Evolutionary conservation across 2,329 filamentous ascomycete species (phyloP), one percentile per base, ranked within the genome.

Genomic region (Parafenestella ontariensis): DNA sequence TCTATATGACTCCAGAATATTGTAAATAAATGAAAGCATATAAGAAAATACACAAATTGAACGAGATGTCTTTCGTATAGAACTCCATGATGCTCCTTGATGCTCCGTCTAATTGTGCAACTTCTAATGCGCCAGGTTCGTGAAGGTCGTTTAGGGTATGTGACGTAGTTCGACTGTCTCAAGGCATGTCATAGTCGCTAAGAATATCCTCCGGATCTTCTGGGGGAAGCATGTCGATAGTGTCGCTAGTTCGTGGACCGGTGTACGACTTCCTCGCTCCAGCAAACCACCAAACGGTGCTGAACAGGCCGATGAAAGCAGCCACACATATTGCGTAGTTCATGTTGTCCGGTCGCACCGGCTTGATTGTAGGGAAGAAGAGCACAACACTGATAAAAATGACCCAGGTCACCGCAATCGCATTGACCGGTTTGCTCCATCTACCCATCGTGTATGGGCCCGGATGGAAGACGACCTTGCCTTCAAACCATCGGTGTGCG

Each of bases 311-410:
- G 62, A 87, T 86, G 29, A 78, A 75, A 0, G 58, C 77, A 0
- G 76, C 78, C 2, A 81, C 78, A 18, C 76, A 78, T 26, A 81
- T 74, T 5, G 78, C 78, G 63, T 81, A 81, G 56, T 81, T 81
- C 79, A 81, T 81, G 58, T 81, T 81, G 36, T 69, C 68, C 0
- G 73, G 61, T 3, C 73, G 78, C 15, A 81, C 76, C 1, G 78
- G 78, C 29, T 73, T 74, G n/a, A 71, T 62, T 0, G 77, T 73
- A 3, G 79, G 79, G 72, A 80, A 81, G 69, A 81, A 85, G 17
- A 88, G 74, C n/a, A 88, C 80, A 9, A 83, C 77, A 61, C 83
- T 87, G 59, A 88, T 87, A 64, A 88, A 86, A 23, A 81, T 59
- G 3, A 87, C 85, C 86, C 86, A 88, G 3, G 74, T 70, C n/a